Percentiles rank a stretch among this genome's conserved stretches.
These are phyloP conservation scores for Eustoma russellianum DNA, from an alignment of 257 asterid species.

Conservation along the genomic window DNA sequence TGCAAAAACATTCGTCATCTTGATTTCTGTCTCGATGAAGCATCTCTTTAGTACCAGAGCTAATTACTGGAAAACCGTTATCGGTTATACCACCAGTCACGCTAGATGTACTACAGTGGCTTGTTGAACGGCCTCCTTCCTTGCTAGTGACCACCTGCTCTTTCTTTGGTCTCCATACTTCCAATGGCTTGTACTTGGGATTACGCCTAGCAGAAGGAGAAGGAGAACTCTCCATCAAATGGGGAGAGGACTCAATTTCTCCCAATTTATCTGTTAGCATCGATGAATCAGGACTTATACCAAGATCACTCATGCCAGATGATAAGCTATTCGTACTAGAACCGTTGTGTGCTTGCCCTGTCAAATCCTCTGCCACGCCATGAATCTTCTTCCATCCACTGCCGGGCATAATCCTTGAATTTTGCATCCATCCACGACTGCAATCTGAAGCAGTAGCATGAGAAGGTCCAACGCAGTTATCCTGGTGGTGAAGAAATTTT, in stretches of 20 bases:
- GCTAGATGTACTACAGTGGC: not conserved
- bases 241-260: not conserved
- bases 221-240: not conserved
- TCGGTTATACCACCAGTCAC: not conserved
- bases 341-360: not conserved
- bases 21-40: constrained; percentile 11
- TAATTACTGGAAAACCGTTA: not conserved
- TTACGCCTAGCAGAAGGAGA: not conserved
- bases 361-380: not conserved
- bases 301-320: not conserved
- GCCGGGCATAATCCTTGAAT: not conserved
- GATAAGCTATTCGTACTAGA: not conserved
- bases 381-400: not conserved
- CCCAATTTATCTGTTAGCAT: not conserved
- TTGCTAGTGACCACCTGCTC: not conserved
- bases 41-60: not conserved
- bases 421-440: not conserved
- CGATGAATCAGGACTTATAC: not conserved
- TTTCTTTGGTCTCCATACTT: not conserved
- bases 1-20: constrained; percentile 18
- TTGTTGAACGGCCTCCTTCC: not conserved
- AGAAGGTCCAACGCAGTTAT: constrained; percentile 1
- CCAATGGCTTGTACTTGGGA: not conserved
- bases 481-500: not conserved
- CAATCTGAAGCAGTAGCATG: not conserved